Conservation (phyloP, 176 grass and related monocot genomes). For the Tuctoria greenei region DNA sequence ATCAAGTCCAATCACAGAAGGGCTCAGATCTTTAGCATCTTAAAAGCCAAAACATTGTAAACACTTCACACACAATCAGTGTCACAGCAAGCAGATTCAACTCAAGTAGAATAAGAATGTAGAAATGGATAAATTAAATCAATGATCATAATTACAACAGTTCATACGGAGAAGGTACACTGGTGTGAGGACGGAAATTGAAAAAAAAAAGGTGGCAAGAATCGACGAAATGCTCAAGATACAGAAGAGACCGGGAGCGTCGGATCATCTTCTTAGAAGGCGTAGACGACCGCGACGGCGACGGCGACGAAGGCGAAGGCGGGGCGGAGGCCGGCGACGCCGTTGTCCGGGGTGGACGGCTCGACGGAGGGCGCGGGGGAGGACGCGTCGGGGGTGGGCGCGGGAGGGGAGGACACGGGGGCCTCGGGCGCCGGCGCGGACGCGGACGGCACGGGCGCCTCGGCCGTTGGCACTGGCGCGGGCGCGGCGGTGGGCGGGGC, state of each 20-base stretch:
- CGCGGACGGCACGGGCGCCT: constrained; percentile 34
- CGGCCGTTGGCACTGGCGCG: constrained; percentile 7
- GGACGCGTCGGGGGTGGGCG: constrained; percentile 12
- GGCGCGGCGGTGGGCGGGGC: constrained; percentile 31
- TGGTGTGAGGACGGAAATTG: constrained; percentile 1
- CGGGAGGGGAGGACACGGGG: constrained; percentile 22
- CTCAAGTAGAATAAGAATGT: not conserved
- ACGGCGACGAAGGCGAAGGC: constrained; percentile 37
- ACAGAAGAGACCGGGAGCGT: not conserved
- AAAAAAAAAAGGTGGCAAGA: not conserved
- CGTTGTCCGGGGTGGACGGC: not conserved
- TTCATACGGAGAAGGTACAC: constrained; percentile 12
- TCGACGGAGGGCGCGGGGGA: constrained; percentile 34
- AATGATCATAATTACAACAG: constrained; percentile 58
- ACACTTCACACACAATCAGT: not conserved
- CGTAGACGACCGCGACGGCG: constrained; percentile 41
- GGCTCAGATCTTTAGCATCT: not conserved
- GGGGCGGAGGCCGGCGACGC: constrained; percentile 45
- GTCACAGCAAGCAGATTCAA: not conserved
- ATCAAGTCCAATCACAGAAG: not conserved
- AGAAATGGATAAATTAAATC: constrained; percentile 44
- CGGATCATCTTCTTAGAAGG: constrained; percentile 36
- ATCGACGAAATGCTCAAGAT: constrained; percentile 28
- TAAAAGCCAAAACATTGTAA: not conserved
- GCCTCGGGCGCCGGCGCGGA: constrained; percentile 34